Evolutionary conservation across 192 early-diverging fungal species (phyloP), one percentile per base, ranked within the genome.

Genomic region (Backusella macrospora): DNA sequence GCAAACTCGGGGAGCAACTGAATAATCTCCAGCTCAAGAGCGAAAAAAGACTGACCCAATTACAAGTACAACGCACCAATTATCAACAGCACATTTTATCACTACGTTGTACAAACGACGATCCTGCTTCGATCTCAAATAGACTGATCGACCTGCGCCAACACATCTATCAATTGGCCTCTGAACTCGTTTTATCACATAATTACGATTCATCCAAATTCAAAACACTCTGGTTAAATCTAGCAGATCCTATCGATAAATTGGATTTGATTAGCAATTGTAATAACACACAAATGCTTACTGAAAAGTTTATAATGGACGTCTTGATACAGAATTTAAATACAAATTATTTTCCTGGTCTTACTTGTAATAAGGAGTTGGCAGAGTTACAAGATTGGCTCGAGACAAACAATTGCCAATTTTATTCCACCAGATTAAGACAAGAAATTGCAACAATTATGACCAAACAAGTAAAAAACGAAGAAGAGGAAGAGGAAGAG

Each of bases 101-200:
- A 0, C 73, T 86, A 37, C 82, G 85, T n/a, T 81, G 81, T 48
- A 84, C 82, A 7, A 73, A 75, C 12, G 85, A 86, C 43, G 81
- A 82, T 66, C 79, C 81, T 4, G 59, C 65, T 12, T 78, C 83
- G 10, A 80, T 86, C 29, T 74, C 70, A 23, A 55, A 71, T 42
- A 77, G 77, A n/a, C 67, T 86, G 15, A 70, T 73, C 0, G 38
- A 79, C 12, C 73, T 86, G 4, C 72, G 78, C 73, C 68, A 79
- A 5, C 8, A 18, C 1, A 80, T 80, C 77, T 34, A 34, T 34
- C 29, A 34, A 34, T 2, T 34, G 29, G 29, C 29, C 29, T 34
- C 29, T 34, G 29, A 34, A 34, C 29, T 34, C 29, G 29, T 2
- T 34, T 34, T 34, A 34, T 34, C 29, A 34, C 29, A 34, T 34